Conservation (phyloP, 345 rosid genomes). For the Cardamine occulta region DNA sequence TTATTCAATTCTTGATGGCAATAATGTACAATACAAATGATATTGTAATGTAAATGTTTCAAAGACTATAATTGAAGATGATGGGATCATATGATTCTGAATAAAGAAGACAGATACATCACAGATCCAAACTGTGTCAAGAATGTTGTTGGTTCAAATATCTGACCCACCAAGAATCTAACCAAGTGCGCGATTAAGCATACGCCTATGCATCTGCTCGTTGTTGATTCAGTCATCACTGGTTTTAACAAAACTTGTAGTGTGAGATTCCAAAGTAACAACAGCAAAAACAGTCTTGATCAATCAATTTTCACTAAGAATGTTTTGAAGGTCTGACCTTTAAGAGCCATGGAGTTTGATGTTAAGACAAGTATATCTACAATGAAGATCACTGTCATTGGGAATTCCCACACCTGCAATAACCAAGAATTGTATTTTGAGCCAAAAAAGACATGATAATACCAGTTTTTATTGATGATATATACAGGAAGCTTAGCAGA, state of each 20-base stretch:
- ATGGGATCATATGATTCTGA: background rate
- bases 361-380: constrained; percentile 77
- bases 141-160: constrained; percentile 26
- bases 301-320: background rate
- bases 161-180: constrained; percentile 49
- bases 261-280: constrained; percentile 26
- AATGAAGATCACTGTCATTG: constrained; percentile 67
- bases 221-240: constrained; percentile 66
- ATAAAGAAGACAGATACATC: constrained; percentile 1
- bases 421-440: background rate
- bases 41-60: too few relatives aligned
- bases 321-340: constrained; percentile 56
- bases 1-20: background rate
- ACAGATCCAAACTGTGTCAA: constrained; percentile 21
- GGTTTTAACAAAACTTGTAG: constrained; percentile 30
- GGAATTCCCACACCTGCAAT: constrained; percentile 86
- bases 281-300: background rate
- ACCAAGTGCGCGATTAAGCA: constrained; percentile 67
- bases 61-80: too few relatives aligned
- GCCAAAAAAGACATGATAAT: constrained; percentile 4
- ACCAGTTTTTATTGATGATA: background rate
- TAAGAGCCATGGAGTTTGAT: constrained; percentile 72
- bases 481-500: background rate
- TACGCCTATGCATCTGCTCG: constrained; percentile 55
- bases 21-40: background rate